Conservation (phyloP, 352 stramenopile genomes). For the Phytophthora tubulina region DNA sequence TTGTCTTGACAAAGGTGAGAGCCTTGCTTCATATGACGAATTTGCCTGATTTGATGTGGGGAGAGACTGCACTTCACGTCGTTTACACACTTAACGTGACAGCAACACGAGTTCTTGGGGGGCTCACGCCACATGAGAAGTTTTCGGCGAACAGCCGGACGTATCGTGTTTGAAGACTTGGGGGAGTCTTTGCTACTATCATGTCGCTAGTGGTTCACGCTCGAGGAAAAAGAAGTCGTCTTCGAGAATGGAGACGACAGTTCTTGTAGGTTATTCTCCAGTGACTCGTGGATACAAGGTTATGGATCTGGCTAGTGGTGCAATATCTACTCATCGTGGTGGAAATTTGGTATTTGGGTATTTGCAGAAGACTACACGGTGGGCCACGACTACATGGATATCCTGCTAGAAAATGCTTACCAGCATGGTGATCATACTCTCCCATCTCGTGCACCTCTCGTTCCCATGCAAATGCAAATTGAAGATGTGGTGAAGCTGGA, state of each 20-base stretch:
- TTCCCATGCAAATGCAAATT: background rate
- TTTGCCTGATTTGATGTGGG: conserved; percentile 10
- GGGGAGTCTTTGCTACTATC: background rate
- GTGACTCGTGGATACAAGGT: background rate
- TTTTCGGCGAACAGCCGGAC: background rate
- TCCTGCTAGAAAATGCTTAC: background rate
- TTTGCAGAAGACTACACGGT: background rate
- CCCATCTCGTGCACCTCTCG: background rate
- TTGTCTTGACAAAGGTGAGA: conserved; percentile 7
- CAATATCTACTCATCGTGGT: background rate
- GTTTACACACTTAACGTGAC: conserved; percentile 3
- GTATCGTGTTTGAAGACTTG: background rate
- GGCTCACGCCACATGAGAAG: background rate
- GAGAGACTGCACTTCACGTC: background rate
- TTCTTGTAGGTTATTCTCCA: background rate
- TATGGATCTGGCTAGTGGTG: background rate
- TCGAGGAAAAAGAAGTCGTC: background rate
- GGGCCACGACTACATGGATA: background rate
- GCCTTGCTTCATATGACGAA: conserved; percentile 4
- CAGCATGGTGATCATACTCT: background rate
- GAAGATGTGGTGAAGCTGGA: background rate
- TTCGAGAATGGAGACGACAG: background rate
- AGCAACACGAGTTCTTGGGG: background rate
- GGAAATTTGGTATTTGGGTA: background rate
- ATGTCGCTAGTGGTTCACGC: background rate